Base-by-base conservation (phyloP, 2,329 filamentous ascomycete species). In the Blastomyces silverae region DNA sequence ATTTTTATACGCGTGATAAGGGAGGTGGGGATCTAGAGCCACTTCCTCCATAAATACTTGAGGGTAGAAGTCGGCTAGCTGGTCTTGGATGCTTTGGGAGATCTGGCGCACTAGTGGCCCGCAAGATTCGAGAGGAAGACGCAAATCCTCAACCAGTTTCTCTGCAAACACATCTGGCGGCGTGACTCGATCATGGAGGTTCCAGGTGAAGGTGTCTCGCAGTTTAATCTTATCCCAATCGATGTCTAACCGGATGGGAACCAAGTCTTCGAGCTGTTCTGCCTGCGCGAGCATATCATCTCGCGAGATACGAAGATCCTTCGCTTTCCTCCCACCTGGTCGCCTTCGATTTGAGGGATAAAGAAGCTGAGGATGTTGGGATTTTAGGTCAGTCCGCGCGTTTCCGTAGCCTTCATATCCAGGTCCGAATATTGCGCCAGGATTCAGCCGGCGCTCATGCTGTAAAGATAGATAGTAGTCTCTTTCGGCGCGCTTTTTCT, bases 181-280 rank as follows among this genome's bases (percentile, higher is more conserved):
- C 2, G 95, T 85, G 15, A 94, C 84, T 65, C 92, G 88, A 75
- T 99, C 94, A 78, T 97, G 91, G 46, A 97, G 83, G 76, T 99
- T 99, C 92, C 93, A 99, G 2, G 94, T 97, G 70, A 99, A 97
- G 0, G 94, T 97, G 77, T 99, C 94, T 75, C 94, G 89, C 66
- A 99, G 83, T 78, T 94, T 94, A 71, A 97, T 86, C 79, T 96
- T 96, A 70, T 97, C 93, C 84, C 90, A 90, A 73, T 99, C 94
- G 61, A 97, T 90, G 71, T 99, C 94, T 64, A 99, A 79, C 59
- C 94, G 86, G 69, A 99, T 85, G 2, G 94, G 94, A 0, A 97
- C 90, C 63, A 99, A 81, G 73, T 97, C 91, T 75, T 99, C 94
- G 63, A 91, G 83, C 73, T 93, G 89, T 70, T 97, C 93, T 31